Conservation (phyloP, 2,329 filamentous ascomycete species). For the Monosporascus sp. region DNA sequence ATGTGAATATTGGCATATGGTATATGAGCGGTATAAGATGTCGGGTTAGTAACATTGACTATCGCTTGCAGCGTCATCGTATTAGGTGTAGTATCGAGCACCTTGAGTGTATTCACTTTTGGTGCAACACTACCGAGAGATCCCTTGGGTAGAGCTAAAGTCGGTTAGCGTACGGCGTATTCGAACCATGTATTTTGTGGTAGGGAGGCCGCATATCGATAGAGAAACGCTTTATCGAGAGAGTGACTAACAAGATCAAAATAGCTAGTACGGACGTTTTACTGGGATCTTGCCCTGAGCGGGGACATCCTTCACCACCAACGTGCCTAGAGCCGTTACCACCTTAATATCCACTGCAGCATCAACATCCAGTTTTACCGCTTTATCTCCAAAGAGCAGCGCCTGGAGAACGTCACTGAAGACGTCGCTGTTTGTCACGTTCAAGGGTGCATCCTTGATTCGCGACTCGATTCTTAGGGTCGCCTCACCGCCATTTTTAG, state of each 20-base stretch:
- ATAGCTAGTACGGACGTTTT: conserved; percentile 76
- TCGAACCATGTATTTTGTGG: conserved; percentile 6
- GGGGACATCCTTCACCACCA: conserved; percentile 79
- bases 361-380: conserved; percentile 68
- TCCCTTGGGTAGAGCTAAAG: conserved; percentile 54
- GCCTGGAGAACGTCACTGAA: conserved; percentile 78
- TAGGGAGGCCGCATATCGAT: conserved; percentile 9
- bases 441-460: conserved; percentile 73
- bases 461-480: conserved; percentile 69
- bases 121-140: conserved; percentile 48
- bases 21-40: conserved; percentile 75
- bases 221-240: conserved; percentile 15
- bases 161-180: conserved; percentile 28
- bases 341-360: conserved; percentile 81
- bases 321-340: conserved; percentile 72
- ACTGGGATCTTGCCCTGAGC: conserved; percentile 81
- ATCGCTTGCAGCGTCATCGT: conserved; percentile 66
- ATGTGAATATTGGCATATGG: conserved; percentile 77
- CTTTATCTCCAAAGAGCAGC: conserved; percentile 68
- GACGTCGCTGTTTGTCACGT: conserved; percentile 74
- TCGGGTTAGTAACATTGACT: conserved; percentile 87
- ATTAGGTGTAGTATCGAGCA: conserved; percentile 66
- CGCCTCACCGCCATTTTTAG: conserved; percentile 51
- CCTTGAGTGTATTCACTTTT: conserved; percentile 64
- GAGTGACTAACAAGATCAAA: conserved; percentile 40